phyloP scores from a whole-genome alignment of 2,329 filamentous ascomycete species.

The Scorias spongiosa region DNA sequence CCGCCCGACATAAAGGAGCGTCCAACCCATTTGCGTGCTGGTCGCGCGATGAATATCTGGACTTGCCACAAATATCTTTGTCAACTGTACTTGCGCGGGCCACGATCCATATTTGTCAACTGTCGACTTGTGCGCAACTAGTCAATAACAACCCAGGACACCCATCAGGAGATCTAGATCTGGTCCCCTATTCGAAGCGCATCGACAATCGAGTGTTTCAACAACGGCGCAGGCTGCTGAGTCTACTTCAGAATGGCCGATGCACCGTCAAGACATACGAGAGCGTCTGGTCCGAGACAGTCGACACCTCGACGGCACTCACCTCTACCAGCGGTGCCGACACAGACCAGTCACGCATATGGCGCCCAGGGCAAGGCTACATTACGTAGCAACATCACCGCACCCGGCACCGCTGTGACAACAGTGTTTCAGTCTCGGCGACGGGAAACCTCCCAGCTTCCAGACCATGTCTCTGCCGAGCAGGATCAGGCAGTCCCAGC shows the following conservation, averaged over 20 bases:
- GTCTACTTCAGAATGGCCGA: not conserved
- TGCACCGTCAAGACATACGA: not conserved
- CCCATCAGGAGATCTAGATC: too few relatives aligned
- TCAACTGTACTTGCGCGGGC: too few relatives aligned
- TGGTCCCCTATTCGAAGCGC: too few relatives aligned
- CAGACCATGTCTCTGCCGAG: not conserved
- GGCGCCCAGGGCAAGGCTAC: slow-evolving; percentile 5
- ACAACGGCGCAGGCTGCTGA: too few relatives aligned
- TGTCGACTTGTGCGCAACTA: too few relatives aligned
- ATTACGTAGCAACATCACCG: slow-evolving; percentile 3
- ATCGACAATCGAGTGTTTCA: too few relatives aligned
- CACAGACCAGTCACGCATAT: slow-evolving; percentile 4
- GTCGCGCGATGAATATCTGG: too few relatives aligned
- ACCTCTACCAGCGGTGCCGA: slow-evolving; percentile 3
- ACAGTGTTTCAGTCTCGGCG: not conserved
- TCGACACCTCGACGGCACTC: not conserved
- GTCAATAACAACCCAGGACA: too few relatives aligned
- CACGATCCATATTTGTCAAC: too few relatives aligned
- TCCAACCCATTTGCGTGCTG: too few relatives aligned
- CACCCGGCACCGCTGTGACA: slow-evolving; percentile 1
- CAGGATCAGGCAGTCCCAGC: not conserved
- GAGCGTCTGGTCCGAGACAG: not conserved
- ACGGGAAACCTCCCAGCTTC: not conserved
- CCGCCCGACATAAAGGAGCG: too few relatives aligned
- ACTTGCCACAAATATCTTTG: too few relatives aligned